phyloP scores from a whole-genome alignment of 2,329 filamentous ascomycete genomes.

The Hymenoscyphus scutula region DNA sequence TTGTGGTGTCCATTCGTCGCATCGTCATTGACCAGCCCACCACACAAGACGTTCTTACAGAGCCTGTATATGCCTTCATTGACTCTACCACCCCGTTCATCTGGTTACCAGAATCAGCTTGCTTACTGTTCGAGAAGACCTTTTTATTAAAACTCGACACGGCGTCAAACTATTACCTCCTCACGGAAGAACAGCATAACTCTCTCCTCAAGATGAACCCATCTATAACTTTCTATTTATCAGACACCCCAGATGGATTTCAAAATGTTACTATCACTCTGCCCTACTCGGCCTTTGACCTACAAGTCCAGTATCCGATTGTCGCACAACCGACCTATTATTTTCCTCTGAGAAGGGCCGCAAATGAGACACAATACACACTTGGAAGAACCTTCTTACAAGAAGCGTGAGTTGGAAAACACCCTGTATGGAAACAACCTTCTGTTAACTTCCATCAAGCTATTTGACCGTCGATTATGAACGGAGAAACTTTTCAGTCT shows the following conservation, averaged over 20 bases:
- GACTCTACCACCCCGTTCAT: neutral
- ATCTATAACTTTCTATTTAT: neutral
- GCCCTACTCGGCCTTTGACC: neutral
- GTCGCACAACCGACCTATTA: too few relatives aligned
- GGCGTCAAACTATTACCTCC: neutral
- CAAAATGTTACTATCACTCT: conserved; percentile 1
- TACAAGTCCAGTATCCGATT: neutral
- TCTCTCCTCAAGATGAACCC: neutral
- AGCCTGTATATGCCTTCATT: neutral
- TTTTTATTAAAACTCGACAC: neutral
- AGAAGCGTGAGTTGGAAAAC: neutral
- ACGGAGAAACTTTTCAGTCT: too few relatives aligned
- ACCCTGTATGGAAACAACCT: too few relatives aligned
- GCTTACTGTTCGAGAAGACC: neutral
- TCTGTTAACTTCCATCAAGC: too few relatives aligned
- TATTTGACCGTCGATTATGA: too few relatives aligned
- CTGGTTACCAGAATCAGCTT: conserved; percentile 4
- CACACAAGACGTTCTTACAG: neutral
- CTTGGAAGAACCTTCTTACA: neutral
- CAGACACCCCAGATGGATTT: neutral
- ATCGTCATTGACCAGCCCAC: conserved; percentile 24
- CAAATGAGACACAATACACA: neutral
- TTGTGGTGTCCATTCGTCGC: conserved; percentile 38
- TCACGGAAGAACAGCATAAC: neutral
- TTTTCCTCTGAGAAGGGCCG: neutral